Conservation (phyloP, 768 basidiomycete species). For the Artomyces pyxidatus region DNA sequence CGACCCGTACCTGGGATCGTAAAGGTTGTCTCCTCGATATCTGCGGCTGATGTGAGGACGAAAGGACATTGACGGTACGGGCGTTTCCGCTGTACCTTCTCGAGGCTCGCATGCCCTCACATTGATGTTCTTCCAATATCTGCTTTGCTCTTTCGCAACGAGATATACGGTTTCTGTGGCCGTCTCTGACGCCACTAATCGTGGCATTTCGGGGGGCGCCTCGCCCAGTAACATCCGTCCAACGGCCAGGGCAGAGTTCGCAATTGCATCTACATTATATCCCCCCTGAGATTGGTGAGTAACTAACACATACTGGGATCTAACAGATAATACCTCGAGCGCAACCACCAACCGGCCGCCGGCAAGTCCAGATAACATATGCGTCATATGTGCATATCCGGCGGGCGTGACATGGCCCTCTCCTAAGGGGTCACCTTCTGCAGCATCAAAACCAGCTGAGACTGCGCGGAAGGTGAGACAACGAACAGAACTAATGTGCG, state of each 20-base stretch:
- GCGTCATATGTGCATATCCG: slow-evolving; percentile 98
- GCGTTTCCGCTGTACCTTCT: slow-evolving; percentile 44
- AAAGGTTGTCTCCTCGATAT: slow-evolving; percentile 51
- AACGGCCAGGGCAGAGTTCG: slow-evolving; percentile 81
- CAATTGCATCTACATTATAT: slow-evolving; percentile 87
- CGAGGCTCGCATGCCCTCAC: slow-evolving; percentile 76
- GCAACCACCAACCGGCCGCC: slow-evolving; percentile 87
- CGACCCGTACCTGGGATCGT: slow-evolving; percentile 53
- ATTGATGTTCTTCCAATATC: slow-evolving; percentile 85
- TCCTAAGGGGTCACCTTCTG: slow-evolving; percentile 85
- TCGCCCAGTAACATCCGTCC: slow-evolving; percentile 85
- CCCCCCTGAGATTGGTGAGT: slow-evolving; percentile 60
- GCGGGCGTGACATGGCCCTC: slow-evolving; percentile 86
- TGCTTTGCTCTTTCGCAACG: slow-evolving; percentile 80
- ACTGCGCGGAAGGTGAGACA: slow-evolving; percentile 41
- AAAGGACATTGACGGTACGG: no score
- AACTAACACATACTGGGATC: no score
- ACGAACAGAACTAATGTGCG: not conserved
- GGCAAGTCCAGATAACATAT: slow-evolving; percentile 88
- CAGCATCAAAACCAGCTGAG: slow-evolving; percentile 97
- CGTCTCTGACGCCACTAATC: slow-evolving; percentile 66
- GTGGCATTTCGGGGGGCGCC: slow-evolving; percentile 64
- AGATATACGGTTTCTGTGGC: slow-evolving; percentile 88
- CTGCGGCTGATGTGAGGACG: slow-evolving; percentile 29
- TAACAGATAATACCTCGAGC: slow-evolving; percentile 60